Base-by-base conservation (phyloP, 2,329 filamentous ascomycete genomes). In the Amphichorda felina region DNA sequence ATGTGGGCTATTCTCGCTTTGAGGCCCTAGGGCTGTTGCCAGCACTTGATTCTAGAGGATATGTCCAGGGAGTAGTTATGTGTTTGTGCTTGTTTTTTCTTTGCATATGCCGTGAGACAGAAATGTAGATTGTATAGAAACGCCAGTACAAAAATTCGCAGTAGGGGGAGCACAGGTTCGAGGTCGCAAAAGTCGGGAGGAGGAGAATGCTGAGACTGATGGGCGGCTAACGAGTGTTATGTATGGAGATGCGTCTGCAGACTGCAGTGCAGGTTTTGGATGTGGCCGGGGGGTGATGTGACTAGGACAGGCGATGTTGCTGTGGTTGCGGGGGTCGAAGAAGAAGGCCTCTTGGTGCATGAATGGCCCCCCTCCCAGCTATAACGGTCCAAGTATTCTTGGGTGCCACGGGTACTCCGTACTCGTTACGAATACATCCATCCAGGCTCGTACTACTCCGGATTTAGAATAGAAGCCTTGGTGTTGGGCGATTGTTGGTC, bases 151-250 rank as follows among this genome's bases (percentile, higher is more conserved):
- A 48, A 50, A 51, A 45, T 48, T 55, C 50, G 47, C 49, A 42
- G 49, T 50, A 45, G 47, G 49, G 47, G 47, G 43, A 49, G 47
- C 45, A 52, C 45, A 50, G 47, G 49, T 49, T 43, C 51, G 43
- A 50, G 46, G 51, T 55, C 53, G 54, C 60, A 61, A 63, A 63
- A 61, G 48, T 53, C 54, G 50, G 53, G 49, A 55, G 47, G 48
- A 41, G 51, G 48, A 44, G 46, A 43, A 46, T 50, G 44, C 48
- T 50, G 50, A 51, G 43, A 44, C 45, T 43, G 40, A 48, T 48
- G 60, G 64, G 64, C 61, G 62, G 56, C 55, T 64, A 60, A 52
- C 51, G 54, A 46, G 49, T 52, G 59, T 68, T 69, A 68, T 67
- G 64, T 68, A 68, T 55, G 48, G 30, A 24, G 19, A 15, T 37